These are phyloP conservation scores for Kluyveromyces starmeri DNA, from an alignment of 805 yeast genomes.

Conservation along the genomic window DNA sequence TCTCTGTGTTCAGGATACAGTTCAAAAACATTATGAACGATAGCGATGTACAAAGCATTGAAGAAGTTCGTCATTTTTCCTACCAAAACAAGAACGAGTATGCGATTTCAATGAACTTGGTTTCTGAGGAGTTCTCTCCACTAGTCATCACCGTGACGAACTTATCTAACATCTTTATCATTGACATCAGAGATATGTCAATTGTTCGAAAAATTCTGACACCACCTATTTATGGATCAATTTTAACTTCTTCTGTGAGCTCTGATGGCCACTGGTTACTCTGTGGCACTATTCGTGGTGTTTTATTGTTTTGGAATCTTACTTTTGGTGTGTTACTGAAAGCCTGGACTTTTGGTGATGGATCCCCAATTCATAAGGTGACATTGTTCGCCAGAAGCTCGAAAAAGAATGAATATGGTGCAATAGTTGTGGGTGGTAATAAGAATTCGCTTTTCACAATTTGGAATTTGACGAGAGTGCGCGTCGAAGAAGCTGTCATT, in stretches of 20 bases:
- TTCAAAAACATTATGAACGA: constrained; percentile 16
- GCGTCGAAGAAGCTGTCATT: constrained; percentile 41
- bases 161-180: constrained; percentile 38
- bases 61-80: constrained; percentile 19
- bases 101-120: constrained; percentile 37
- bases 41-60: constrained; percentile 10
- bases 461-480: constrained; percentile 65
- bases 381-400: constrained; percentile 31
- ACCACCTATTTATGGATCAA: constrained; percentile 57
- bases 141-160: constrained; percentile 45
- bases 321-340: constrained; percentile 54
- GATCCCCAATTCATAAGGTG: constrained; percentile 42
- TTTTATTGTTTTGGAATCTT: constrained; percentile 73
- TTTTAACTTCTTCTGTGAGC: constrained; percentile 52
- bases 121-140: constrained; percentile 33
- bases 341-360: constrained; percentile 50
- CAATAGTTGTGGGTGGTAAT: constrained; percentile 57
- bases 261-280: constrained; percentile 51
- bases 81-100: constrained; percentile 30
- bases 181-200: constrained; percentile 54
- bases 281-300: constrained; percentile 68
- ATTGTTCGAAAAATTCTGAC: constrained; percentile 36
- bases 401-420: constrained; percentile 32
- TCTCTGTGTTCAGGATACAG: constrained; percentile 32
- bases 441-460: constrained; percentile 50